Percentiles rank a stretch among this genome's conserved stretches.
Conservation (phyloP, 495 filamentous ascomycete species). For the Penicillium subrubescens region DNA sequence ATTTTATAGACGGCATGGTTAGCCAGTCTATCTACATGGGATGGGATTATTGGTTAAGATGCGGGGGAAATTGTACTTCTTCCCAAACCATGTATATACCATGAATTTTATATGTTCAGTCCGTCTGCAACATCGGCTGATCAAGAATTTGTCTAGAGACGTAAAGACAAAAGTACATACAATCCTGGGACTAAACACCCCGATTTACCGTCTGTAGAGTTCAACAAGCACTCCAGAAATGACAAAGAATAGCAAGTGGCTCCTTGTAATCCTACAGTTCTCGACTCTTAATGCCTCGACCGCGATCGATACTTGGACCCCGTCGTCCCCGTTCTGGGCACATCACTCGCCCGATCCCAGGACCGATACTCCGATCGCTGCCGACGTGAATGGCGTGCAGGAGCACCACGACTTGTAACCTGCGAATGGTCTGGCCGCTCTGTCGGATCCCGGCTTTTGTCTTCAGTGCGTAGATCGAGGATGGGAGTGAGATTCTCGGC, state of each 20-base stretch:
- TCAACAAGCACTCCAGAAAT: background rate
- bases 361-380: conserved; percentile 26
- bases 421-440: conserved; percentile 17
- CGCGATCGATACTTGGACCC: conserved; percentile 26
- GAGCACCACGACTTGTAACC: conserved; percentile 22
- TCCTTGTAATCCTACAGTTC: background rate
- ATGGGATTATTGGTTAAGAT: background rate
- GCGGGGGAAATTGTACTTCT: background rate
- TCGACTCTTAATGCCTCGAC: conserved; percentile 25
- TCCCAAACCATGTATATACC: background rate
- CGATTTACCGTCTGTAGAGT: background rate
- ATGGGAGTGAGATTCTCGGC: conserved; percentile 16
- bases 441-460: conserved; percentile 7
- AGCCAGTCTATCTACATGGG: background rate
- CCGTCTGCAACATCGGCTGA: background rate
- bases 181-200: background rate
- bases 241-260: background rate
- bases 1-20: background rate
- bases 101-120: background rate
- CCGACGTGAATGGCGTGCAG: conserved; percentile 23
- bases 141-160: background rate
- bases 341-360: conserved; percentile 19
- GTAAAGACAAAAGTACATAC: background rate
- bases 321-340: conserved; percentile 15
- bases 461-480: conserved; percentile 12